Base-by-base conservation (phyloP, 2,329 filamentous ascomycete genomes). In the Penicillium psychrosexuale region DNA sequence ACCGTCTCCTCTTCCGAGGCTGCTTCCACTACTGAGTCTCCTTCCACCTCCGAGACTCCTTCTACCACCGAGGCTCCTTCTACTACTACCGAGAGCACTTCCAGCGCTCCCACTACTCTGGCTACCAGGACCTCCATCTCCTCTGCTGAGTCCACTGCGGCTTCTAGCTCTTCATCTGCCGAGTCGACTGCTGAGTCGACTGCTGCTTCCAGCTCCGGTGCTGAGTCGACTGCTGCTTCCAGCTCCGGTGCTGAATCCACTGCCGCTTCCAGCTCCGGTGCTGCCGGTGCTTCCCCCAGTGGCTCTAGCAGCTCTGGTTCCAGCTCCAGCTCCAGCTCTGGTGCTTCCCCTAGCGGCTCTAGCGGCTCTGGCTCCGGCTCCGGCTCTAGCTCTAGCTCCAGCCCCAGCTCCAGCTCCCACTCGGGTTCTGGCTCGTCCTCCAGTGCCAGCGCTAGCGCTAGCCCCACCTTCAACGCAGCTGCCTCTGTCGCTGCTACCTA, bases 401-500 rank as follows among this genome's bases (percentile, higher is more conserved):
- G 51, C 46, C 38, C 59, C 27, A 31, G 47, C 48, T 24, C 38
- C 44, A 13, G 27, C 22, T 19, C 56, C n/a, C n/a, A 50, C 34
- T 59, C 60, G 5, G n/a, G 28, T 24, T 56, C 58, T 33, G 47
- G 39, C 49, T 56, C 56, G 3, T 39, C 44, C 37, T 39, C 55
- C 11, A 47, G 54, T 48, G 47, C 61, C 13, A 49, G 57, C 22
- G 47, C 52, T 2, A 51, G 45, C 37, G 45, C 51, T 37, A 57
- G 55, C 47, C 24, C 53, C 15, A 42, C 49, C 17, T 60, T 58
- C 61, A 64, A 60, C 48, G 57, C 62, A 24, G 60, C 61, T 30
- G 55, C 54, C 47, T 61, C 55, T 44, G 36, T 65, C 9, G 66
- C 61, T 34, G 62, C 66, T 42, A 60, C 52, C 51, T 60, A 65